Percentiles rank a stretch among this genome's conserved stretches.
Conservation (phyloP, 345 rosid species). For the Eucalyptus decipiens region DNA sequence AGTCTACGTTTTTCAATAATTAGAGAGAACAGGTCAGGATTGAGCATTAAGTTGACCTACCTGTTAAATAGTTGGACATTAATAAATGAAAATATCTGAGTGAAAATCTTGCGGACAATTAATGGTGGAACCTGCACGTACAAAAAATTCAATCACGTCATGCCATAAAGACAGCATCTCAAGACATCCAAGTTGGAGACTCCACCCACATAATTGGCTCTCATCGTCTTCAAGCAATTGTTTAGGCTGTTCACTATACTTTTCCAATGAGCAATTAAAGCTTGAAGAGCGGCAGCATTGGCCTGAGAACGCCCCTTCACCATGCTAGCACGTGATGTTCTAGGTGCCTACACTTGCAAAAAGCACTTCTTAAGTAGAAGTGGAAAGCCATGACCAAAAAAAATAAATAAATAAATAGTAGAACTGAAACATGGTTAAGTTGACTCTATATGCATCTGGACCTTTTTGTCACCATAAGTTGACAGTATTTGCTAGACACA, state of each 20-base stretch:
- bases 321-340: constrained; percentile 74
- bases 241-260: constrained; percentile 73
- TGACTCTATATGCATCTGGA: neutral
- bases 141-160: neutral
- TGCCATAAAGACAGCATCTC: neutral
- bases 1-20: neutral
- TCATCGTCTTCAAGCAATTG: constrained; percentile 66
- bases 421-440: neutral
- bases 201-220: constrained; percentile 69
- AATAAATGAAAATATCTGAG: constrained; percentile 86
- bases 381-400: neutral
- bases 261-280: constrained; percentile 89
- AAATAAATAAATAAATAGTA: neutral
- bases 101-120: constrained; percentile 68
- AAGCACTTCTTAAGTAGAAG: neutral
- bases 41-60: constrained; percentile 20
- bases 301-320: constrained; percentile 86
- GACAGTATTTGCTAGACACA: neutral
- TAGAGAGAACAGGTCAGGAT: neutral
- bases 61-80: constrained; percentile 95
- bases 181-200: neutral
- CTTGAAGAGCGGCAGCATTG: constrained; percentile 78
- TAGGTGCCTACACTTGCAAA: constrained; percentile 56
- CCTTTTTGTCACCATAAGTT: neutral
- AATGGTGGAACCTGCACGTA: constrained; percentile 70